Evolutionary conservation across 164 flowering plant species (phyloP), one percentile per base, ranked within the genome.

Genomic region (Berberis vulgaris): DNA sequence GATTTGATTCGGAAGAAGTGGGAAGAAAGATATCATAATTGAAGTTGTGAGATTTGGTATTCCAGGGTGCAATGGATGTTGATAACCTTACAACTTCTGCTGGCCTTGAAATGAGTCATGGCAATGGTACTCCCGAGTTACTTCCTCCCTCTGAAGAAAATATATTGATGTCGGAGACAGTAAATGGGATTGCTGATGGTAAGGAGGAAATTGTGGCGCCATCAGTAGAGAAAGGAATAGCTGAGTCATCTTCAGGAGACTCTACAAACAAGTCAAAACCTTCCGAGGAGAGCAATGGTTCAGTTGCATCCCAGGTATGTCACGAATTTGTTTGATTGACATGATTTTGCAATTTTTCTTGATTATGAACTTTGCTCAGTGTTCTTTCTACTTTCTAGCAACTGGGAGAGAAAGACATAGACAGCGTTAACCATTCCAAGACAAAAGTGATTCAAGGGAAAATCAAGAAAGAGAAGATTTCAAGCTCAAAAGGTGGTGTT

Each of bases 61-160:
- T 57, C 58, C 65, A 75, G 80, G 56, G 59, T 54, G n/a, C 49
- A 68, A 88, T 84, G 89, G 91, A 84, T 65, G 65, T 59, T 56
- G 77, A 71, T 60, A 66, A 45, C 60, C 66, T 72, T 57, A 54
- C 57, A 12, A 49, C 62, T 42, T 59, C 42, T 40, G 67, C 65
- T 57, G 78, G 74, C 66, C 71, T 52, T 59, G 77, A 73, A 52
- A 61, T 13, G 49, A 62, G 64, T 45, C 71, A 46, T 4, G 75
- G 59, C 44, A 73, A 79, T 57, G 65, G 45, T 57, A 41, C 58
- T 55, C n/a, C n/a, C n/a, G n/a, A n/a, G n/a, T n/a, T n/a, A n/a
- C n/a, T n/a, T n/a, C n/a, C n/a, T n/a, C n/a, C n/a, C n/a, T n/a
- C n/a, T n/a, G n/a, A n/a, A n/a, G n/a, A n/a, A n/a, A n/a, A n/a